Evolutionary conservation across 495 filamentous ascomycete genomes (phyloP).

Genomic region (Podospora australis): DNA sequence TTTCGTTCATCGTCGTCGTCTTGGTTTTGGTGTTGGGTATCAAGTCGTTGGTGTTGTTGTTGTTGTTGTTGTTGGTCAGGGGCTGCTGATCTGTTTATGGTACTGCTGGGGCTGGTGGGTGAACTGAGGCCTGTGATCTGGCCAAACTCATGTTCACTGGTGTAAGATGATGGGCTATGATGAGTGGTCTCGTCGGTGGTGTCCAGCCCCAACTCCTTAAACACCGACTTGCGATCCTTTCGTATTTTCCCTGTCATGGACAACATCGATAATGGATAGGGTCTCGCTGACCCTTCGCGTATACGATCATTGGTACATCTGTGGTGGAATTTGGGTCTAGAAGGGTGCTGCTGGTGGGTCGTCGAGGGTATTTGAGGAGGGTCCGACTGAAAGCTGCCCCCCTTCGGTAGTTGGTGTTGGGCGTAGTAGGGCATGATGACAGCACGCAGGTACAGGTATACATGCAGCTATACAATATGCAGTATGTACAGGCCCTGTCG

Average conservation of each 20-base stretch:
- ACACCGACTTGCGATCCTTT: conserved; percentile 37
- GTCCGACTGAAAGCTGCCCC: conserved; percentile 19
- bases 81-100: no score
- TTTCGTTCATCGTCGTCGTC: conserved; percentile 12
- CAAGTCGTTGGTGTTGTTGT: neutral
- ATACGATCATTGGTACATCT: conserved; percentile 38
- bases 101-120: conserved; percentile 8
- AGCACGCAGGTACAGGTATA: conserved; percentile 1
- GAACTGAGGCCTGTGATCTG: conserved; percentile 22
- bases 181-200: conserved; percentile 24
- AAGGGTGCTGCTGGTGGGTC: no score
- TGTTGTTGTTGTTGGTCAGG: no score
- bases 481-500: no score
- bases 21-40: neutral
- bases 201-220: conserved; percentile 41
- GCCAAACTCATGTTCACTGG: conserved; percentile 19
- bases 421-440: conserved; percentile 25
- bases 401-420: conserved; percentile 18
- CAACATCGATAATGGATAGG: conserved; percentile 23
- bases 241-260: conserved; percentile 31
- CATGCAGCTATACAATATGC: no score
- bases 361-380: conserved; percentile 16
- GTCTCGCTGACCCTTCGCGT: conserved; percentile 32
- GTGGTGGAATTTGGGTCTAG: conserved; percentile 41
- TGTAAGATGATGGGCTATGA: no score